These are phyloP conservation scores for Phalaenopsis equestris DNA, from an alignment of 106 monocot genomes.

Conservation along the genomic window DNA sequence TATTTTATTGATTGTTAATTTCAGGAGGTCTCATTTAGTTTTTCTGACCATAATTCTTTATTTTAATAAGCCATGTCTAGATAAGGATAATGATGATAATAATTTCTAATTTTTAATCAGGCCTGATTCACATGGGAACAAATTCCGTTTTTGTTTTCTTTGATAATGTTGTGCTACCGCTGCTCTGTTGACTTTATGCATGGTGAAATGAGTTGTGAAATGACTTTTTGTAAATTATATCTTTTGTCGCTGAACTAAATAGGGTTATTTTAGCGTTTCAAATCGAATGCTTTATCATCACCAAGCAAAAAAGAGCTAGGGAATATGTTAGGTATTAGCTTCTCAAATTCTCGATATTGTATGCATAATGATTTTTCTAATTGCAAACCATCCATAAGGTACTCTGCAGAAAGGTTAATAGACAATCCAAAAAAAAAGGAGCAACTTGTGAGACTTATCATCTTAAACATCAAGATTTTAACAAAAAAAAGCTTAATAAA, in stretches of 20 bases:
- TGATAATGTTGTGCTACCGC: not conserved
- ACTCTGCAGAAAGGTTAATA: not conserved
- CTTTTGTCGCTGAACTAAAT: not conserved
- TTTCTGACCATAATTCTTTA: not conserved
- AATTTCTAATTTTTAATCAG: not conserved
- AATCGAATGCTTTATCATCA: not conserved
- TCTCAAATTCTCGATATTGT: too few relatives aligned
- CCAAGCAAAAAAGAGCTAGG: not conserved
- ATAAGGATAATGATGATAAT: constrained; percentile 4
- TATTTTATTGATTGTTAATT: not conserved
- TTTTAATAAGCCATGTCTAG: not conserved
- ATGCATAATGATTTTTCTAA: not conserved
- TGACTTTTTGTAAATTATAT: not conserved
- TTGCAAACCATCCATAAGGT: too few relatives aligned
- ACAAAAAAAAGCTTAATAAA: not conserved
- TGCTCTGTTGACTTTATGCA: not conserved
- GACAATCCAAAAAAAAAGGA: not conserved
- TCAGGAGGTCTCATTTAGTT: not conserved
- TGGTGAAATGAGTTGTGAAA: not conserved
- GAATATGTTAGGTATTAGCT: not conserved
- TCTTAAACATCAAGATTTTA: not conserved
- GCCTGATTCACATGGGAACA: not conserved
- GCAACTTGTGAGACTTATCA: not conserved
- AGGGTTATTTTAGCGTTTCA: not conserved
- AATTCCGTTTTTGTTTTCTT: not conserved